Evolutionary conservation across 1,284 basidiomycete species (phyloP).

Genomic region (Rhodotorula sp.): DNA sequence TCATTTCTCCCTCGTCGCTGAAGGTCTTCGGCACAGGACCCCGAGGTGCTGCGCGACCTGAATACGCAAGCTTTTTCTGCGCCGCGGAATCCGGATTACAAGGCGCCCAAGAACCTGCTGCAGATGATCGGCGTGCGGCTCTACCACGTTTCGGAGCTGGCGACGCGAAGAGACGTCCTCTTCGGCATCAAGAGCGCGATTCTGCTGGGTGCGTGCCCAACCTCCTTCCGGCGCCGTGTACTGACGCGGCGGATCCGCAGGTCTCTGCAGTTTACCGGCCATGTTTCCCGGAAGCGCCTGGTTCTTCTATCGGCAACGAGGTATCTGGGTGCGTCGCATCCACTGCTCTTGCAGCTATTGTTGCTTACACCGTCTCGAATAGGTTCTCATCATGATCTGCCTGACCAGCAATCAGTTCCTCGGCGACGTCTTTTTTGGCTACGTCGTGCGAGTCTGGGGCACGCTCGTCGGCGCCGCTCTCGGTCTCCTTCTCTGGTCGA

Average conservation of each 20-base stretch:
- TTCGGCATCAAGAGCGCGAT: conserved; percentile 77
- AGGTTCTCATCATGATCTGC: conserved; percentile 26
- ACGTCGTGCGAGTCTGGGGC: conserved; percentile 45
- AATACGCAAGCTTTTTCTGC: conserved; percentile 23
- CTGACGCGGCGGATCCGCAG: not conserved
- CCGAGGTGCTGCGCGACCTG: conserved; percentile 52
- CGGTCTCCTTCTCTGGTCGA: conserved; percentile 68
- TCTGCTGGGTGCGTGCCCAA: conserved; percentile 56
- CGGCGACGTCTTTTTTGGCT: conserved; percentile 38
- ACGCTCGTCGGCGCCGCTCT: conserved; percentile 69
- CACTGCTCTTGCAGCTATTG: no score
- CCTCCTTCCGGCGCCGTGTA: not conserved
- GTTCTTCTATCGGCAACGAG: conserved; percentile 46
- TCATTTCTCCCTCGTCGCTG: not conserved
- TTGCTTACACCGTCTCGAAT: no score
- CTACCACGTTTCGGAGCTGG: conserved; percentile 41
- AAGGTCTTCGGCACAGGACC: conserved; percentile 54
- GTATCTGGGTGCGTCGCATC: conserved; percentile 30
- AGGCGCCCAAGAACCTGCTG: conserved; percentile 45
- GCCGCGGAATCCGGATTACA: conserved; percentile 50
- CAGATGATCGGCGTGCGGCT: conserved; percentile 47
- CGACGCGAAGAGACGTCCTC: conserved; percentile 53
- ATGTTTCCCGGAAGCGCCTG: conserved; percentile 29
- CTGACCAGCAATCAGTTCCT: conserved; percentile 13
- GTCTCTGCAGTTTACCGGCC: conserved; percentile 24